phyloP scores from a whole-genome alignment of 257 asterid genomes.

The Solanum pinnatisectum region DNA sequence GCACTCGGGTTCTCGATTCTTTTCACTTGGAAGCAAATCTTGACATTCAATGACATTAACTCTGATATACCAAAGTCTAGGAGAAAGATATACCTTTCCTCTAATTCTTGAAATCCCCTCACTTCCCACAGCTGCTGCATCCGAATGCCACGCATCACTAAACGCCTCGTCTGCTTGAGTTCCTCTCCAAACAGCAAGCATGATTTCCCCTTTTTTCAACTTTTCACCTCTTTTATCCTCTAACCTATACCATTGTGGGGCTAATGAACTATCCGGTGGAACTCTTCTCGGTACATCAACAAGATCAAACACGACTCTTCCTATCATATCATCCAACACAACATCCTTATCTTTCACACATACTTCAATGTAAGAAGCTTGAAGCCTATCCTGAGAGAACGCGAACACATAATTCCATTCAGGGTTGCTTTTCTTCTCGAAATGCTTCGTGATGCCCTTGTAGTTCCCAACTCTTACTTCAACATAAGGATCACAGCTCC shows the following conservation, averaged over 20 bases:
- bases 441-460: conserved; percentile 64
- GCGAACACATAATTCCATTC: conserved; percentile 77
- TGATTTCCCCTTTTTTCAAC: conserved; percentile 60
- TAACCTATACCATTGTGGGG: conserved; percentile 74
- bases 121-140: conserved; percentile 56
- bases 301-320: conserved; percentile 39
- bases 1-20: conserved; percentile 37
- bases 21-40: conserved; percentile 51
- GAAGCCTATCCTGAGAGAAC: conserved; percentile 65
- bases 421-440: conserved; percentile 59
- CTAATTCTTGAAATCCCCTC: conserved; percentile 53
- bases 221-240: conserved; percentile 47
- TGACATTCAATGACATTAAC: conserved; percentile 76
- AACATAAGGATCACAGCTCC: conserved; percentile 68
- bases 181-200: conserved; percentile 85
- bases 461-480: conserved; percentile 78
- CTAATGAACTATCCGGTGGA: conserved; percentile 78
- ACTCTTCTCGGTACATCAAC: conserved; percentile 54
- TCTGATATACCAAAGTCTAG: conserved; percentile 72
- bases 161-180: conserved; percentile 85
- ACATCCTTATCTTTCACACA: conserved; percentile 64
- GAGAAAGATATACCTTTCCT: conserved; percentile 76
- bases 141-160: conserved; percentile 88
- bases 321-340: conserved; percentile 56
- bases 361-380: conserved; percentile 53